Evolutionary conservation across 1,284 basidiomycete genomes (phyloP).

Genomic region (Ceratobasidium sp.): DNA sequence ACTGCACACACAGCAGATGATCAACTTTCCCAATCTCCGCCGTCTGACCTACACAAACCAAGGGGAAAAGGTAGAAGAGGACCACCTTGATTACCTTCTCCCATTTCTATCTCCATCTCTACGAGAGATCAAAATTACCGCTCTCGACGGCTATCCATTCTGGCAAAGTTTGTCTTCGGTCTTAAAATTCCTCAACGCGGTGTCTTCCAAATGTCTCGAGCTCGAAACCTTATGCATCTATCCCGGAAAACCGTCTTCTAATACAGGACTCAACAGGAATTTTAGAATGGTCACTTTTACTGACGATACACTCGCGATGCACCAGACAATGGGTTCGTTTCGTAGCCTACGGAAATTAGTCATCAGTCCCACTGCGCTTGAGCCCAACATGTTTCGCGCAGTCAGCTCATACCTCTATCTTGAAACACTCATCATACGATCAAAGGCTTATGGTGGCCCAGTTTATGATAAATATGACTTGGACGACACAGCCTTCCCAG

Average conservation of each 20-base stretch:
- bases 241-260: background rate
- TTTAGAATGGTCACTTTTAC: background rate
- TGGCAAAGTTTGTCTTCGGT: background rate
- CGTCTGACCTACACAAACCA: background rate
- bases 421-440: background rate
- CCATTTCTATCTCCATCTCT: background rate
- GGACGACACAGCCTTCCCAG: background rate
- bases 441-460: background rate
- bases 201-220: background rate
- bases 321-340: background rate
- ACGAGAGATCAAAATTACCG: background rate
- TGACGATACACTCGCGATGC: background rate
- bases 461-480: background rate
- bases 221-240: background rate
- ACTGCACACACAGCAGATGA: background rate
- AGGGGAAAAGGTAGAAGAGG: background rate
- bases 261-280: background rate
- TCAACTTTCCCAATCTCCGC: background rate
- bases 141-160: background rate
- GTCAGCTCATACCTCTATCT: background rate
- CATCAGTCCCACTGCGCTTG: background rate
- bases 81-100: background rate
- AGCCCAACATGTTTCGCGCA: background rate
- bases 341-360: background rate
- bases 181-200: background rate